phyloP scores from a whole-genome alignment of 2,329 filamentous ascomycete genomes.

The Diaporthe ampelina region DNA sequence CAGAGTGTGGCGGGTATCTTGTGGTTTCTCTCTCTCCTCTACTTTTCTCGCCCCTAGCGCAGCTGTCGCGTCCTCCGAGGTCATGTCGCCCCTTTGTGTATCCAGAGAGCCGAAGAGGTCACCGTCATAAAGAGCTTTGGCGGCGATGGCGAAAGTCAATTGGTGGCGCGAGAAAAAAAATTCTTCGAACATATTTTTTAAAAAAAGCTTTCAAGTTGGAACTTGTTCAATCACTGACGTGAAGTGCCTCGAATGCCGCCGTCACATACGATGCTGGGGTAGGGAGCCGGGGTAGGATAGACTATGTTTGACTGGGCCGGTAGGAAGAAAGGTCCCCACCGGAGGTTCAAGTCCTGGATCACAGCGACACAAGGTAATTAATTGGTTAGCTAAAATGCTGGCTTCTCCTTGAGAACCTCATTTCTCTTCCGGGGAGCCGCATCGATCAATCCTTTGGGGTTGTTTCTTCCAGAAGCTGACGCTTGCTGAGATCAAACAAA shows the following conservation, averaged over 20 bases:
- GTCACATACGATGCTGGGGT: neutral
- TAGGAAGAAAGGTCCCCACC: neutral
- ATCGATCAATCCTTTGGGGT: neutral
- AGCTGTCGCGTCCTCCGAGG: neutral
- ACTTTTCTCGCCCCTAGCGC: neutral
- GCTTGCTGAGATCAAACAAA: too few relatives aligned
- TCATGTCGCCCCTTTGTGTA: constrained; percentile 1
- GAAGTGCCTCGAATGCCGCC: too few relatives aligned
- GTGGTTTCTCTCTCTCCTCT: neutral
- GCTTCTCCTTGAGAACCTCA: too few relatives aligned
- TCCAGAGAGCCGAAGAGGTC: neutral
- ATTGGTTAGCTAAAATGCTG: too few relatives aligned
- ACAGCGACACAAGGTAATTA: neutral
- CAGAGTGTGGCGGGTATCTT: neutral
- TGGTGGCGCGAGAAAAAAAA: neutral
- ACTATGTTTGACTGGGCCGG: too few relatives aligned
- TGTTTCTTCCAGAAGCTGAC: neutral
- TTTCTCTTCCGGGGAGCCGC: neutral
- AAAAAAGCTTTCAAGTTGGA: too few relatives aligned
- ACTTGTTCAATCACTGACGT: too few relatives aligned
- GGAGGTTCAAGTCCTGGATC: neutral
- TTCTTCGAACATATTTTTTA: neutral
- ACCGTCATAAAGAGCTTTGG: neutral
- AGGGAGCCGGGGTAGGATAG: neutral
- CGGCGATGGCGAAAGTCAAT: neutral